Base-by-base conservation (phyloP, 345 rosid species). In the Moricandia moricandioides region DNA sequence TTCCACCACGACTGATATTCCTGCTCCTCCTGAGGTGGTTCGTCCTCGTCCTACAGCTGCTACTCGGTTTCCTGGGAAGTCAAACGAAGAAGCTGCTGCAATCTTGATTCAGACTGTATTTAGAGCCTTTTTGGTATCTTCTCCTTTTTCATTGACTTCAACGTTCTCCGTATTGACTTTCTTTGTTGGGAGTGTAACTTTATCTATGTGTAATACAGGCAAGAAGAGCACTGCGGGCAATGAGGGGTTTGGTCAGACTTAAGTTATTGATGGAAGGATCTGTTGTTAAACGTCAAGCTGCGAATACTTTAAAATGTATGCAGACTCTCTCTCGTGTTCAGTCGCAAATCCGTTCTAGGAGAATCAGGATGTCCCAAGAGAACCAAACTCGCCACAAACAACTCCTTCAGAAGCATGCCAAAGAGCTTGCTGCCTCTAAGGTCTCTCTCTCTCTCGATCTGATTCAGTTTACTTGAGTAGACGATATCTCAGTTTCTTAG, bases 291-390 rank as follows among this genome's bases (percentile, higher is more conserved):
- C 85, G 98, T 26, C 99, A 95, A 83, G 92, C 97, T 45, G 80
- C 80, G 7, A 87, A 75, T 75, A 90, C 99, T 66, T 84, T 92
- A 7, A 83, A 74, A 34, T 89, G 96, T 81, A 92, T 95, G 98
- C 98, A 92, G 81, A 87, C 94, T 76, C 88, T 92, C 13, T 82
- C 97, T 13, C 88, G 96, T n/a, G 88, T 92, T 66, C 99, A 92
- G 72, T 84, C 92, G 35, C 99, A 92, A 75, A 88, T 95, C 80
- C 86, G 85, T 55, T 76, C 84, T 3, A 83, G 97, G 79, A 95
- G 99, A 74, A 68, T 88, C 70, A 85, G 92, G 77, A 88, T 90
- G 94, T 79, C 86, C 0, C 97, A 95, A 80, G 97, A 95, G 88
- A 95, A 90, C 80, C 96, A 86, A 51, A 91, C 95, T 71, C 90